Conservation (phyloP, 441 rosid genomes). For the Syzygium syzygioides region DNA sequence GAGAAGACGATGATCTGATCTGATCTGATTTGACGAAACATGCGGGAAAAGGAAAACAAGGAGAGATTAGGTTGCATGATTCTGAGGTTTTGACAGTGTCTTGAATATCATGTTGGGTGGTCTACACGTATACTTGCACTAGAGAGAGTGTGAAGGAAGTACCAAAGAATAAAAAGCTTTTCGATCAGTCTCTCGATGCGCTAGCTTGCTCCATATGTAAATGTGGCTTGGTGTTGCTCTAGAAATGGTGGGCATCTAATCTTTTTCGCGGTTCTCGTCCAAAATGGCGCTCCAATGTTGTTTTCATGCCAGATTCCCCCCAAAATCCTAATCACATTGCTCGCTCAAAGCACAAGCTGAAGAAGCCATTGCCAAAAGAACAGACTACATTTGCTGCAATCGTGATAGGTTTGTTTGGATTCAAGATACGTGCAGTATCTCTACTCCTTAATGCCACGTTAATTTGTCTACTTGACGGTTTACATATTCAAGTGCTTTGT, state of each 20-base stretch:
- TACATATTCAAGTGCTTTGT: not conserved
- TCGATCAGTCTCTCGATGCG: not conserved
- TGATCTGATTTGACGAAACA: not conserved
- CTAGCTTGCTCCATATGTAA: not conserved
- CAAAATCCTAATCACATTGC: not conserved
- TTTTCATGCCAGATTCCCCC: not conserved
- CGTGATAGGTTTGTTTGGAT: not conserved
- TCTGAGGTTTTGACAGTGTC: not conserved
- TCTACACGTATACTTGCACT: constrained; percentile 4
- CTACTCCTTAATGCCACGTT: not conserved
- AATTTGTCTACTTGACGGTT: not conserved
- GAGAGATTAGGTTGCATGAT: not conserved
- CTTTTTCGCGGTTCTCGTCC: not conserved
- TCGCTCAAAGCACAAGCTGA: not conserved
- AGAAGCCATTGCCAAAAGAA: not conserved
- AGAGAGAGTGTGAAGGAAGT: not conserved
- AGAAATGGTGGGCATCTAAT: not conserved
- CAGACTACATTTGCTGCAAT: not conserved
- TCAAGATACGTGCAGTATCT: not conserved
- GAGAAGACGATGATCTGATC: not conserved
- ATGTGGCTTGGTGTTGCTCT: not conserved
- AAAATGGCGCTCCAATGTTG: not conserved
- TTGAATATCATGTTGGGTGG: not conserved
- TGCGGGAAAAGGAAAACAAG: not conserved
- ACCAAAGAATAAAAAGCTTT: not conserved